Percentiles rank a stretch among this genome's conserved stretches.
These are phyloP conservation scores for Leccinum barrowsii DNA, from an alignment of 768 basidiomycete species.

Conservation along the genomic window DNA sequence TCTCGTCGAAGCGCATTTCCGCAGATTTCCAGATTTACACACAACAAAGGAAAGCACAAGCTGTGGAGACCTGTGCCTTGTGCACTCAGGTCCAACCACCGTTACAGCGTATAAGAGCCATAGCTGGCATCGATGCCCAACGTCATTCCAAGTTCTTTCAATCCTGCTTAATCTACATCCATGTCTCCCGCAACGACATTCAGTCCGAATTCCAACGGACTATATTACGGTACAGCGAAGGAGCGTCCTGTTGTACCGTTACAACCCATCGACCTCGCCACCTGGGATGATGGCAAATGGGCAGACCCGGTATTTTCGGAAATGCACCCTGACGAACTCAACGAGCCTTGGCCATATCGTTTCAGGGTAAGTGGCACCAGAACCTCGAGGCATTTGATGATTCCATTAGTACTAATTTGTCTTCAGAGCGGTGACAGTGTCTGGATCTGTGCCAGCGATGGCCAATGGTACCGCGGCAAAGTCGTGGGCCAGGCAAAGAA, in stretches of 20 bases:
- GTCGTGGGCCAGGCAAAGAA: constrained; percentile 43
- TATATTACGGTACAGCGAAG: not conserved
- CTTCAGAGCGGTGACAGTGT: constrained; percentile 44
- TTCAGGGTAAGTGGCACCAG: constrained; percentile 36
- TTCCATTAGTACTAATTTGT: not conserved
- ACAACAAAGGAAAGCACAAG: constrained; percentile 16
- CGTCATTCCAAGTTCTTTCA: not conserved
- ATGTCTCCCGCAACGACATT: constrained; percentile 6
- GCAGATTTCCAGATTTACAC: constrained; percentile 6
- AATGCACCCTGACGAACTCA: constrained; percentile 38
- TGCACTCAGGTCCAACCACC: constrained; percentile 5
- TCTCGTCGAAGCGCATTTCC: constrained; percentile 8
- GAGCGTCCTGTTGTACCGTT: constrained; percentile 3
- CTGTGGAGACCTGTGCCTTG: constrained; percentile 17
- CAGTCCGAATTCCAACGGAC: not conserved
- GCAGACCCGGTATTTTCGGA: constrained; percentile 16
- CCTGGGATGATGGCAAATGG: constrained; percentile 27
- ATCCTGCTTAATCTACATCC: not conserved
- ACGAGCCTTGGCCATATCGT: constrained; percentile 50
- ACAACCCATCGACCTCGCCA: constrained; percentile 21
- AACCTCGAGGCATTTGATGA: not conserved
- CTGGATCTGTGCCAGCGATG: constrained; percentile 49
- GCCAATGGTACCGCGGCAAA: constrained; percentile 51
- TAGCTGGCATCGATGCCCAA: not conserved
- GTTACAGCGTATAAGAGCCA: constrained; percentile 6